phyloP scores from a whole-genome alignment of 2,329 filamentous ascomycete species.

The Penicillium sp. region DNA sequence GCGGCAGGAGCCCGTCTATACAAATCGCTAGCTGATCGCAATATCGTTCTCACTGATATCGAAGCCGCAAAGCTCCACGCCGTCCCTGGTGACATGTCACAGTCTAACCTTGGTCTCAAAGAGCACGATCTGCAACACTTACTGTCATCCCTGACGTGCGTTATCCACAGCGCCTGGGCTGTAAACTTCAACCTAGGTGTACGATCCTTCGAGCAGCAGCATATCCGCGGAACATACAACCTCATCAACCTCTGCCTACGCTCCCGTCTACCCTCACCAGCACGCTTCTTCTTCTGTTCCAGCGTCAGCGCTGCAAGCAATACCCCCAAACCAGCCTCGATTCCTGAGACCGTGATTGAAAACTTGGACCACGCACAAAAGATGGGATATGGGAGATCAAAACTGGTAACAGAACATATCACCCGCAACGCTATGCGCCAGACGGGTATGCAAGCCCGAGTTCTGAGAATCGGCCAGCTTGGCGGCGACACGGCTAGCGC shows the following conservation, averaged over 20 bases:
- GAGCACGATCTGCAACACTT: constrained; percentile 43
- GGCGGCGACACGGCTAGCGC: constrained; percentile 31
- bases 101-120: constrained; percentile 51
- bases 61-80: constrained; percentile 45
- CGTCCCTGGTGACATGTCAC: constrained; percentile 48
- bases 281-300: constrained; percentile 52
- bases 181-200: constrained; percentile 63
- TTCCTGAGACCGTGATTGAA: constrained; percentile 39
- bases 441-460: constrained; percentile 27
- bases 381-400: constrained; percentile 46
- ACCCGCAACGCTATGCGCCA: constrained; percentile 29
- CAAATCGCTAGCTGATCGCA: constrained; percentile 43
- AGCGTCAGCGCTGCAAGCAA: constrained; percentile 48
- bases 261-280: constrained; percentile 29
- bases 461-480: constrained; percentile 40
- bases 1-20: constrained; percentile 46
- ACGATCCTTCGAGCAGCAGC: constrained; percentile 54
- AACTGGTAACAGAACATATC: constrained; percentile 41
- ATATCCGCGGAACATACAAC: constrained; percentile 52
- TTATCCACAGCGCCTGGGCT: constrained; percentile 65
- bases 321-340: constrained; percentile 28
- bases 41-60: constrained; percentile 23
- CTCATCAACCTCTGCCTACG: constrained; percentile 42
- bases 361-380: constrained; percentile 40
- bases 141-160: constrained; percentile 44